Base-by-base conservation (phyloP, 2,329 filamentous ascomycete genomes). In the Eutypella sp. region DNA sequence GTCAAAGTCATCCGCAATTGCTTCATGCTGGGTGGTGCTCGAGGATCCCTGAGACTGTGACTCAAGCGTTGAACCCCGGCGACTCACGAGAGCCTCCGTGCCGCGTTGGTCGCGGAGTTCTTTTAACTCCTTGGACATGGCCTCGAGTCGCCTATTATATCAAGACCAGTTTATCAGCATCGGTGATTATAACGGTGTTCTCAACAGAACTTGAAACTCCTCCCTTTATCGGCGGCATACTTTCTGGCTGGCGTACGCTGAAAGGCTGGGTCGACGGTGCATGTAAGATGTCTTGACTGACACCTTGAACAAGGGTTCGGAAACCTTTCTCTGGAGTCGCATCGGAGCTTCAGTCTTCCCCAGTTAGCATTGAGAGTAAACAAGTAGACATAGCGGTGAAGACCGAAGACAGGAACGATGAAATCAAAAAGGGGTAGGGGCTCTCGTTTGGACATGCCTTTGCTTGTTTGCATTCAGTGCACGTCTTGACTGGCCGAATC, bases 401-500 rank as follows among this genome's bases (percentile, higher is more conserved):
- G n/a, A n/a, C n/a, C n/a, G n/a, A n/a, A n/a, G n/a, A n/a, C n/a
- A n/a, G n/a, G n/a, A n/a, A n/a, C n/a, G 25, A 9, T 23, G 27
- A 15, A 25, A n/a, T n/a, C 3, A 18, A 33, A n/a, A 15, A 15
- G 5, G 13, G 5, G 5, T 29, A 29, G 8, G 25, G 25, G 13
- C 13, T 33, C 13, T 33, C 11, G 10, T 39, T 19, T 15, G 22
- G 44, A 44, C 43, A 19, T 45, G 59, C 59, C 48, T 61, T 61
- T 27, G 57, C 59, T 44, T 61, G 59, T 38, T 61, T 61, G 52
- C 59, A 61, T 51, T 61, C 59, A n/a, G 59, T 61, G 50, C 59
- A 61, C 8, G 59, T 60, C 45, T 58, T 57, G 40, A 61, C 57
- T 5, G 56, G 52, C 16, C 59, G 53, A 5, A 54, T 45, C 27